Conservation (phyloP, 2,329 filamentous ascomycete species). For the Aspergillus sp. region DNA sequence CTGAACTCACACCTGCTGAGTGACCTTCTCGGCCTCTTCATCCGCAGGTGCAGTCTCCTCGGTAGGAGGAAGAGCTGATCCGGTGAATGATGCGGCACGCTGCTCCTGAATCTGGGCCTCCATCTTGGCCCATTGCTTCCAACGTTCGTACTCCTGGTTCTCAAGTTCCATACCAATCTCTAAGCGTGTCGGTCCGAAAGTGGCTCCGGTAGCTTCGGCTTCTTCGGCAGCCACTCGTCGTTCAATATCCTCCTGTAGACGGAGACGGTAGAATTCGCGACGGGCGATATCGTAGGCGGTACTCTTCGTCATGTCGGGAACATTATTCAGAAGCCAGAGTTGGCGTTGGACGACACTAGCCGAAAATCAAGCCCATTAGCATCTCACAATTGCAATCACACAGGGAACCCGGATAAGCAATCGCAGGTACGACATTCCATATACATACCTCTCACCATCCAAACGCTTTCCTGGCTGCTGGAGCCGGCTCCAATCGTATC, state of each 20-base stretch:
- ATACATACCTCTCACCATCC: conserved; percentile 75
- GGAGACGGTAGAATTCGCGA: conserved; percentile 83
- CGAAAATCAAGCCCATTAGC: conserved; percentile 13
- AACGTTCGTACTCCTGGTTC: conserved; percentile 73
- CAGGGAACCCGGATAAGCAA: not conserved
- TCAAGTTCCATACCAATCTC: conserved; percentile 82
- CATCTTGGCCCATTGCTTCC: conserved; percentile 74
- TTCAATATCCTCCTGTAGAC: conserved; percentile 80
- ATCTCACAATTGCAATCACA: not conserved
- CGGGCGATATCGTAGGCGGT: conserved; percentile 83
- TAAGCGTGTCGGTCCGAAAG: conserved; percentile 75
- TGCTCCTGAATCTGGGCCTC: conserved; percentile 52
- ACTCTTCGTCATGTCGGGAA: conserved; percentile 57
- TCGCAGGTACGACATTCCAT: not conserved
- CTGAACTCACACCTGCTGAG: conserved; percentile 3
- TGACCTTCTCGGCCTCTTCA: conserved; percentile 5
- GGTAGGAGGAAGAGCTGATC: conserved; percentile 37
- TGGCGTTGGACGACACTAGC: conserved; percentile 88
- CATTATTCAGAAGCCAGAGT: conserved; percentile 73
- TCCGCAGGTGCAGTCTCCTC: conserved; percentile 34
- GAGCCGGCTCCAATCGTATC: conserved; percentile 76
- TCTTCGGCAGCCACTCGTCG: conserved; percentile 83
- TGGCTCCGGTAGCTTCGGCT: conserved; percentile 78
- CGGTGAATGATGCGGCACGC: conserved; percentile 44
- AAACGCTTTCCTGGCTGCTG: conserved; percentile 72